Conservation (phyloP, 139 green algal genomes). For the Chlamydomonas schloesseri region DNA sequence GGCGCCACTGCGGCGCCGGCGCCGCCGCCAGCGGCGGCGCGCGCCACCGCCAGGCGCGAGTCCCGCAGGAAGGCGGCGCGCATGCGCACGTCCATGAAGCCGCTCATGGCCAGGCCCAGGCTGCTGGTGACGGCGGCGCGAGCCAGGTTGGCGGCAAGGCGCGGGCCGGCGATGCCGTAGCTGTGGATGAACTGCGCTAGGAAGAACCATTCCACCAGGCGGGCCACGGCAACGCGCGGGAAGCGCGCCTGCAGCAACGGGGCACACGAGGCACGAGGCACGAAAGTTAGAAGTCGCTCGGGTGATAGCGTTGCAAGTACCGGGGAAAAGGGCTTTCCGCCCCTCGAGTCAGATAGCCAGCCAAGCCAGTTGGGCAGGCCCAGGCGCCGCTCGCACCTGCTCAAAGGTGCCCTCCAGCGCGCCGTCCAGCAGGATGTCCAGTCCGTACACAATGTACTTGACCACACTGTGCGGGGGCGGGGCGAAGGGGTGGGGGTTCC, state of each 20-base stretch:
- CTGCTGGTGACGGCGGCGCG: background rate
- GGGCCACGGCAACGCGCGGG: background rate
- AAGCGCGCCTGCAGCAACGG: background rate
- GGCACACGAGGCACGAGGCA: no score
- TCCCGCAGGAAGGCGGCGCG: constrained; percentile 3
- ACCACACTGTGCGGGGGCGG: background rate
- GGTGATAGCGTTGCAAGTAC: no score
- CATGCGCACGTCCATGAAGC: background rate
- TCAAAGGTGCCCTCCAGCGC: constrained; percentile 41
- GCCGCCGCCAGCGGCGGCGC: no score
- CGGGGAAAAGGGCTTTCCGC: no score
- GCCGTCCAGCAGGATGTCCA: constrained; percentile 43
- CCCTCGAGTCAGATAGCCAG: no score
- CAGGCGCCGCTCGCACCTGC: background rate
- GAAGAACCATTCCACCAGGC: constrained; percentile 10
- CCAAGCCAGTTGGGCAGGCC: no score
- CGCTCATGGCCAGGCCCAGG: background rate
- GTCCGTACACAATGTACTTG: constrained; percentile 16
- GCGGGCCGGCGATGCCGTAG: background rate
- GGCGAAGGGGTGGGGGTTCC: no score
- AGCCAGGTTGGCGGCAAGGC: background rate
- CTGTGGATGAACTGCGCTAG: background rate
- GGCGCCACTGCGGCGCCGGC: no score
- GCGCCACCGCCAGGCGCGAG: background rate
- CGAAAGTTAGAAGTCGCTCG: no score